These are phyloP conservation scores for Citrus unshiu DNA, from an alignment of 345 rosid genomes.

Conservation along the genomic window DNA sequence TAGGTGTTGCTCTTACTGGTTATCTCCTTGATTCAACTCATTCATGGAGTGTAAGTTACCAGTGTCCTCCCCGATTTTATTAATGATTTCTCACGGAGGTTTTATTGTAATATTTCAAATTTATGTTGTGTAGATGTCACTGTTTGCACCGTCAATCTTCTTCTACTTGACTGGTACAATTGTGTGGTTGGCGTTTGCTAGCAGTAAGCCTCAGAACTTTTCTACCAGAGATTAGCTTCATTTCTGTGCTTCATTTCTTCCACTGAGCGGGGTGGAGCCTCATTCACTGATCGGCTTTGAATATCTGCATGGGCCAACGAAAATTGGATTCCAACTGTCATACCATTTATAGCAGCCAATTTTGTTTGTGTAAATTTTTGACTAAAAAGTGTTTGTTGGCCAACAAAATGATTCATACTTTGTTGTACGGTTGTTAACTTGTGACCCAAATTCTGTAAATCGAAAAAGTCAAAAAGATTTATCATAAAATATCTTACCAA, in stretches of 20 bases:
- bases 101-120: background rate
- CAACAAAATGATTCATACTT: conserved; percentile 3
- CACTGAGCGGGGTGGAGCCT: background rate
- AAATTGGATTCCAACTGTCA: background rate
- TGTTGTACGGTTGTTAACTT: background rate
- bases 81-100: background rate
- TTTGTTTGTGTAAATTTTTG: background rate
- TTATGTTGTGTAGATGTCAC: conserved; percentile 48
- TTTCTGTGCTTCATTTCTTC: conserved; percentile 3
- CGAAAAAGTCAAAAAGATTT: background rate
- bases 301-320: background rate
- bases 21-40: conserved; percentile 89
- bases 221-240: conserved; percentile 36
- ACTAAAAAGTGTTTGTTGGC: background rate
- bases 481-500: background rate
- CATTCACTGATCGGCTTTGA: background rate
- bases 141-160: conserved; percentile 87
- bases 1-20: conserved; percentile 93
- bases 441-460: background rate
- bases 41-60: conserved; percentile 88
- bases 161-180: conserved; percentile 88
- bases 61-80: background rate
- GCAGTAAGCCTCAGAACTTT: conserved; percentile 82
- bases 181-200: conserved; percentile 84
- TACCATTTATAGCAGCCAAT: background rate